Base-by-base conservation (phyloP, 2,329 filamentous ascomycete species). In the Aspergillus arachidicola region DNA sequence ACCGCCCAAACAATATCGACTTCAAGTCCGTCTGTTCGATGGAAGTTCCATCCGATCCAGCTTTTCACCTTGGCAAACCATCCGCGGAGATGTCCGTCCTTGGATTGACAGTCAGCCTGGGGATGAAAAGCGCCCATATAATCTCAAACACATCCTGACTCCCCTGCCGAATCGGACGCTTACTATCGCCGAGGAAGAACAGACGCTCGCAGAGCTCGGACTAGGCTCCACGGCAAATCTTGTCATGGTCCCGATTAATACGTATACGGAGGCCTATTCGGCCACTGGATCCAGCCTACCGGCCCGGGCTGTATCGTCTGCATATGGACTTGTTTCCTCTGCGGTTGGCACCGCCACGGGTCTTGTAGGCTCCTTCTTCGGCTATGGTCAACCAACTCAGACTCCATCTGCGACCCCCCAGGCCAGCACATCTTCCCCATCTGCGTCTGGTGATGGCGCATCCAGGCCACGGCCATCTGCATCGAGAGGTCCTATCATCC, bases 21-120 rank as follows among this genome's bases (percentile, higher is more conserved):
- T 97, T 1, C 92, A 95, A 71, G 86, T 97, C 21, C 87, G 94
- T 9, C 82, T 97, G 0, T 91, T 96, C 61, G 93, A 97, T 73
- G 94, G 94, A 11, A 89, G 89, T 12, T 93, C 89, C 1, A 86
- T 97, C 21, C 88, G 93, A 46, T 85, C 84, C 4, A 87, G 86
- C 21, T 96, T 97, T 75, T 81, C 87, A 12, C 86, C 88, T 26
- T 80, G 81, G 2, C 82, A 86, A 7, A 91, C 85, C 0, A 83
- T 97, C 4, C 77, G 81, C 7, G 81, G 76, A 7, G 86, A 92
- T 50, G 89, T 98, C 1, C 86, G 94, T 9, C 79, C 82, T 7
- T 97, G 93, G 91, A 85, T 98, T 9, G 91, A 94, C 60, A 81
- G 84, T 61, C 82, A 86, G 41, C 82, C 87, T 65, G 81, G 76